Evolutionary conservation across 78 protist species (phyloP), one percentile per base, ranked within the genome.

Genomic region (Polysphondylium violaceum): DNA sequence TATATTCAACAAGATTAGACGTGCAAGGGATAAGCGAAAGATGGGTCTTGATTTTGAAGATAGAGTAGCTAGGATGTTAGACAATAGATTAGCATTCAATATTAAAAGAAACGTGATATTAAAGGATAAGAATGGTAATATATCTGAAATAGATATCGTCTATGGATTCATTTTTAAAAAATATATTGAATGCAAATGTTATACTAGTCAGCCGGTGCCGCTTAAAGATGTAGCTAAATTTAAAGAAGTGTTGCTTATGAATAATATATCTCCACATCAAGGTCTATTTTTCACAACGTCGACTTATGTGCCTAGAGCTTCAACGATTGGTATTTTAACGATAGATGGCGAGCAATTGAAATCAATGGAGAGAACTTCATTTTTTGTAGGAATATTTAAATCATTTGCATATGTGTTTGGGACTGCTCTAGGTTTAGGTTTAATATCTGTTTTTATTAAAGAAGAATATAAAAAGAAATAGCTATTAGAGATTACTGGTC

Each of bases 191-290:
- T 89, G 94, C 12, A 89, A 89, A 47, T 51, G 73, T 47, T 89
- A 89, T 74, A 51, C 25, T 5, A 4, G n/a, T 31, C 3, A 5
- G 0, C 85, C 76, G 0, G 94, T 89, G 5, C 94, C 94, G 2
- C 41, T 89, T 6, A 51, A 75, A 50, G 94, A 89, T 68, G 94
- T 89, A 23, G 94, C 94, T 23, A 89, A 89, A 17, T 89, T 89
- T 36, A 76, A 89, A 76, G 88, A 89, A 29, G 94, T 89, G 0
- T 36, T 89, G 2, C 7, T 12, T 16, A 3, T 89, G n/a, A 89
- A 89, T 44, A 27, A 38, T 8, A 77, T 89, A 2, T 8, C 21
- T 27, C 12, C 29, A 5, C 5, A 19, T 6, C 69, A 71, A 9
- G 94, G 94, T 36, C 27, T 89, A 6, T 89, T 89, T 19, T 36